These are phyloP conservation scores for Yamadazyma nakazawae DNA, from an alignment of 805 yeast genomes.

Conservation along the genomic window DNA sequence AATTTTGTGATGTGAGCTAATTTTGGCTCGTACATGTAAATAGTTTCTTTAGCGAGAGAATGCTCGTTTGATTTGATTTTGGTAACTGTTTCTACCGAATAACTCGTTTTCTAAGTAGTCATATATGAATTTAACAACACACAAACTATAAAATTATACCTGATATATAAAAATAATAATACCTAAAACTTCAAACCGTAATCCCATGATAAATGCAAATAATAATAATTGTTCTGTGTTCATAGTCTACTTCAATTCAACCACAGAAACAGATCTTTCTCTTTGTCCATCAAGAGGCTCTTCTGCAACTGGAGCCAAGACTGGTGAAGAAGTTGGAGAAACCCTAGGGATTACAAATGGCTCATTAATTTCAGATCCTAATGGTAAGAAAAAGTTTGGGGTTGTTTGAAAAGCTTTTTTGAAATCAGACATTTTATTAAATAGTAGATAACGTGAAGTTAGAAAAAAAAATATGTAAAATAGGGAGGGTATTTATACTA, in stretches of 20 bases:
- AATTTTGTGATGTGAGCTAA: conserved; percentile 11
- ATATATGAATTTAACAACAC: background rate
- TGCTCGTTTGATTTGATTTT: no score
- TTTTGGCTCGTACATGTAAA: background rate
- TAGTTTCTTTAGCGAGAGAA: no score
- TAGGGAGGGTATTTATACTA: background rate
- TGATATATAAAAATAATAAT: background rate
- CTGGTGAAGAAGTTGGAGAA: conserved; percentile 47
- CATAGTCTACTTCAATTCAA: conserved; percentile 21
- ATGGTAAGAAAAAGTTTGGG: conserved; percentile 43
- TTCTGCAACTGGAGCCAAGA: conserved; percentile 8
- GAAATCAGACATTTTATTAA: conserved; percentile 11
- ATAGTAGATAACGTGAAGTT: background rate
- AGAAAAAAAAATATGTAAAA: background rate
- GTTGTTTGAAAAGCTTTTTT: conserved; percentile 11
- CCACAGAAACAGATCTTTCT: conserved; percentile 19
- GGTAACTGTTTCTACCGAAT: background rate
- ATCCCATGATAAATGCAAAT: background rate
- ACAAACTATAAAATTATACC: background rate
- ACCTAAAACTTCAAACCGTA: background rate
- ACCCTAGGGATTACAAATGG: conserved; percentile 66
- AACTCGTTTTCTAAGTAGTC: background rate
- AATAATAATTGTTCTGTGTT: background rate
- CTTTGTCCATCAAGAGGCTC: conserved; percentile 7
- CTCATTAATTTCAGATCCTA: conserved; percentile 53